These are phyloP conservation scores for Teratosphaeria zuluensis DNA, from an alignment of 2,329 filamentous ascomycete genomes.

Conservation along the genomic window DNA sequence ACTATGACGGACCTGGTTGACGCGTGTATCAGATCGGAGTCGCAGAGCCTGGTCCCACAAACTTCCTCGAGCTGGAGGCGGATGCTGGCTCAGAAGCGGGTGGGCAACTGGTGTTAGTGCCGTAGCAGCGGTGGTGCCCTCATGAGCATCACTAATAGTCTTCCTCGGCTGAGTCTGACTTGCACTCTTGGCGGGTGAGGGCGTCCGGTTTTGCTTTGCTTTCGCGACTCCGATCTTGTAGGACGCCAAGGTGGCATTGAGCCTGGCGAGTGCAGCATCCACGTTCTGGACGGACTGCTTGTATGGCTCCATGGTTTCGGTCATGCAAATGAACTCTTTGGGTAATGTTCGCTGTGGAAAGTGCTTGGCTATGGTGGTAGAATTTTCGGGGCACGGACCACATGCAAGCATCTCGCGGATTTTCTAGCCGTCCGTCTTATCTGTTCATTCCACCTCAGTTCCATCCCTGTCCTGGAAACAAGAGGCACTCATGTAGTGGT, in stretches of 20 bases:
- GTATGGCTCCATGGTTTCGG: slow-evolving; percentile 18
- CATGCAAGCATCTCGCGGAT: background rate
- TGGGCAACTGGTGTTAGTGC: background rate
- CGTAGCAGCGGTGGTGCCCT: background rate
- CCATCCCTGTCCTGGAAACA: background rate
- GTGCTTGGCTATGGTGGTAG: background rate
- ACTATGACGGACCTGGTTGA: background rate
- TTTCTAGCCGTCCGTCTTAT: background rate
- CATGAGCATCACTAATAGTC: background rate
- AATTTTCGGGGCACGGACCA: background rate
- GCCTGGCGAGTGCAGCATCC: slow-evolving; percentile 19
- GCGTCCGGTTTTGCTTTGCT: slow-evolving; percentile 1
- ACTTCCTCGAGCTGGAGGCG: background rate
- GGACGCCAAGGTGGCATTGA: slow-evolving; percentile 22
- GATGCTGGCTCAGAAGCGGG: background rate
- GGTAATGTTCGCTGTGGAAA: background rate
- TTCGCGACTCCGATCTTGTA: slow-evolving; percentile 14
- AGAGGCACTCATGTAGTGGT: background rate
- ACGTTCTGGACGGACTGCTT: slow-evolving; percentile 20
- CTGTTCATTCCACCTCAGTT: background rate
- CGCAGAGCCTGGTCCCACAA: background rate
- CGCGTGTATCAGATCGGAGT: background rate
- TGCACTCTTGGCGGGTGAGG: background rate
- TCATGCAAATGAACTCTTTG: background rate
- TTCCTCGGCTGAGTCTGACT: background rate